phyloP scores from a whole-genome alignment of 352 stramenopile species.

The Globisporangium nodosum region DNA sequence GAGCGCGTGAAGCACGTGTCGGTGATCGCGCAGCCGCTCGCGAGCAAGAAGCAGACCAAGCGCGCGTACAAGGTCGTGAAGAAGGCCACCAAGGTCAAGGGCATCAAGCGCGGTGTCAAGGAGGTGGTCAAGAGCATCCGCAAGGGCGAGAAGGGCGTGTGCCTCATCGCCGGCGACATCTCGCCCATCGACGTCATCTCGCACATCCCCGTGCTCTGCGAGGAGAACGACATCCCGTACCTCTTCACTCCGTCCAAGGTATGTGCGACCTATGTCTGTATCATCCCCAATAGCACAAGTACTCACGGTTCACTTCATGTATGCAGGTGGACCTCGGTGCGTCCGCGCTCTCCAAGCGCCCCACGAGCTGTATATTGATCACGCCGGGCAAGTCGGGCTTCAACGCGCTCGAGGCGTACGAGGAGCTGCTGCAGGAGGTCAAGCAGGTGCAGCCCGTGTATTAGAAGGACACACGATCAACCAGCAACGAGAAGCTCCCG shows the following conservation, averaged over 20 bases:
- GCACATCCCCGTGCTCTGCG: slow-evolving; percentile 97
- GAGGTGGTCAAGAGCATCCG: slow-evolving; percentile 99
- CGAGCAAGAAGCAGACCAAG: slow-evolving; percentile 96
- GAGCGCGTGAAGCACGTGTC: slow-evolving; percentile 84
- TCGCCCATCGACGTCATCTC: slow-evolving; percentile 99
- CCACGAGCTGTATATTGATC: slow-evolving; percentile 98
- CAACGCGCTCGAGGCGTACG: slow-evolving; percentile 84
- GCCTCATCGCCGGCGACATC: slow-evolving; percentile 99
- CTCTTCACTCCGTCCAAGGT: slow-evolving; percentile 97
- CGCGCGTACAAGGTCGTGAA: slow-evolving; percentile 93
- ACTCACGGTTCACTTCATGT: neutral
- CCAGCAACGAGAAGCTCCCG: slow-evolving; percentile 11
- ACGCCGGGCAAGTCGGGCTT: slow-evolving; percentile 91
- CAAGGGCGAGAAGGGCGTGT: slow-evolving; percentile 96
- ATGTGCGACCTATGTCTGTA: slow-evolving; percentile 2
- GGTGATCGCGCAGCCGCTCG: slow-evolving; percentile 95
- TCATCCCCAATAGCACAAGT: too few relatives aligned
- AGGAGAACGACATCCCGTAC: slow-evolving; percentile 99
- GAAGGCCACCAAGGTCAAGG: slow-evolving; percentile 95
- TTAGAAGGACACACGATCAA: slow-evolving; percentile 29
- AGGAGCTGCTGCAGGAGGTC: slow-evolving; percentile 86
- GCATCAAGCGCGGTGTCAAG: slow-evolving; percentile 98
- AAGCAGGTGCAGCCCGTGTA: slow-evolving; percentile 86
- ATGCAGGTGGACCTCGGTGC: slow-evolving; percentile 89
- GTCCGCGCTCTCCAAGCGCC: slow-evolving; percentile 96